A percentile compares a stretch with the other conserved stretches of the same genome.
phyloP scores from a whole-genome alignment of 768 basidiomycete species.

The Dentipellis fragilis region DNA sequence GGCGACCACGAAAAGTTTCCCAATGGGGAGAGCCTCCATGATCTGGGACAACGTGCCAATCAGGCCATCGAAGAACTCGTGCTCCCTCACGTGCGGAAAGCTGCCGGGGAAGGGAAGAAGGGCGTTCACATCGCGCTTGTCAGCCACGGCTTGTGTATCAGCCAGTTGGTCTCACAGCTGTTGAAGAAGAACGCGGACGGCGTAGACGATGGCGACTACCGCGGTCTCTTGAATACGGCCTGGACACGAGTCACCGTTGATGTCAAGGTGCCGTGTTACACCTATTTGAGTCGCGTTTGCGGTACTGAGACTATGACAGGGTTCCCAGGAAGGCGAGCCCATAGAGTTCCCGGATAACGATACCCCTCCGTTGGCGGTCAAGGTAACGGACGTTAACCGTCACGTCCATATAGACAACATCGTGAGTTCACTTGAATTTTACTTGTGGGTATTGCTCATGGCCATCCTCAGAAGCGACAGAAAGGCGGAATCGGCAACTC shows the following conservation, averaged over 20 bases:
- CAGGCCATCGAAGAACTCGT: slow-evolving; percentile 40
- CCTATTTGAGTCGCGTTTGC: not conserved
- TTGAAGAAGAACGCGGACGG: slow-evolving; percentile 30
- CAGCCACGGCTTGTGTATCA: slow-evolving; percentile 68
- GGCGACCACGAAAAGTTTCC: slow-evolving; percentile 47
- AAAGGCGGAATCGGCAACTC: slow-evolving; percentile 66
- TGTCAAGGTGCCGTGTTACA: slow-evolving; percentile 27
- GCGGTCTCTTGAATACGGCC: slow-evolving; percentile 56
- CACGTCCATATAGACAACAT: slow-evolving; percentile 46
- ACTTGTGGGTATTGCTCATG: not conserved
- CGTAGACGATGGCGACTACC: slow-evolving; percentile 27
- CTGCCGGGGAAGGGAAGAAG: slow-evolving; percentile 26
- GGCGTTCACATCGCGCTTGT: slow-evolving; percentile 53
- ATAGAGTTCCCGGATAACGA: slow-evolving; percentile 17
- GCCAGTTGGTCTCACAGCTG: slow-evolving; percentile 39
- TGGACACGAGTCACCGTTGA: slow-evolving; percentile 52
- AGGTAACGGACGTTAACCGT: slow-evolving; percentile 42
- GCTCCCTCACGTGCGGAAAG: slow-evolving; percentile 42
- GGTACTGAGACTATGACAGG: slow-evolving; percentile 17
- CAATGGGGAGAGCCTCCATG: slow-evolving; percentile 61
- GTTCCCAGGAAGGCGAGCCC: slow-evolving; percentile 15
- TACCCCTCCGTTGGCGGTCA: slow-evolving; percentile 27
- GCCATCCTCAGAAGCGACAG: slow-evolving; percentile 42
- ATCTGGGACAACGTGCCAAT: slow-evolving; percentile 47
- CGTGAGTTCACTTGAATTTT: slow-evolving; percentile 29